These are phyloP conservation scores for Globisporangium recalcitrans DNA, from an alignment of 352 stramenopile species.

Conservation along the genomic window DNA sequence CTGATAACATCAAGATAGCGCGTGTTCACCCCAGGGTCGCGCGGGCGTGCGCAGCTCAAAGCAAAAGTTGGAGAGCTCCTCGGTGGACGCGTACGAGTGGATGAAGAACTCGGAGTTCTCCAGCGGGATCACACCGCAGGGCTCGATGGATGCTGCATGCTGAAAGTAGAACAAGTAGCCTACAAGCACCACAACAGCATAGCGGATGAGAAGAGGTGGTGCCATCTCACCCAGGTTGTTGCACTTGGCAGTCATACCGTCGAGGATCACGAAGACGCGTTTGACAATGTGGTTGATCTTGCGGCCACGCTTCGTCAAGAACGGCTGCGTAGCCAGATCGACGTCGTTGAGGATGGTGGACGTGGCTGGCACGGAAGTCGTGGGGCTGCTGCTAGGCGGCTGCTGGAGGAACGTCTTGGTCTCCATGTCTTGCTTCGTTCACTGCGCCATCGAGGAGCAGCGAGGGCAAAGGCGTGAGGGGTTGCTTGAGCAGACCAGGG, in stretches of 20 bases:
- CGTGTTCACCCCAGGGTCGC: constrained; percentile 47
- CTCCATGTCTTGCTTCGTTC: constrained; percentile 7
- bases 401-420: constrained; percentile 8
- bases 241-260: too few species aligned
- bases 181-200: too few species aligned
- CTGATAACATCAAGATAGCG: not conserved
- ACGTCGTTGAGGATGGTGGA: constrained; percentile 49
- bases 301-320: constrained; percentile 66
- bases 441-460: constrained; percentile 3
- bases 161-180: constrained; percentile 83
- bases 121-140: constrained; percentile 58
- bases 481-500: not conserved
- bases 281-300: constrained; percentile 64
- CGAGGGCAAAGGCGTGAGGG: not conserved
- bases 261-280: constrained; percentile 70
- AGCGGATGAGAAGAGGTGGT: too few species aligned
- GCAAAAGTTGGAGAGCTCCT: constrained; percentile 62
- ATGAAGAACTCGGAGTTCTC: constrained; percentile 61
- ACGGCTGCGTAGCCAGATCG: constrained; percentile 58
- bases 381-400: not conserved
- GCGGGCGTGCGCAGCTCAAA: constrained; percentile 61
- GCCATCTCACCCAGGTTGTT: not conserved
- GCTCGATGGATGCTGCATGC: constrained; percentile 34
- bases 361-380: not conserved
- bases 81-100: constrained; percentile 67